Conservation (phyloP, 2,329 filamentous ascomycete species). For the Graphilbum ipis-grandicollis region DNA sequence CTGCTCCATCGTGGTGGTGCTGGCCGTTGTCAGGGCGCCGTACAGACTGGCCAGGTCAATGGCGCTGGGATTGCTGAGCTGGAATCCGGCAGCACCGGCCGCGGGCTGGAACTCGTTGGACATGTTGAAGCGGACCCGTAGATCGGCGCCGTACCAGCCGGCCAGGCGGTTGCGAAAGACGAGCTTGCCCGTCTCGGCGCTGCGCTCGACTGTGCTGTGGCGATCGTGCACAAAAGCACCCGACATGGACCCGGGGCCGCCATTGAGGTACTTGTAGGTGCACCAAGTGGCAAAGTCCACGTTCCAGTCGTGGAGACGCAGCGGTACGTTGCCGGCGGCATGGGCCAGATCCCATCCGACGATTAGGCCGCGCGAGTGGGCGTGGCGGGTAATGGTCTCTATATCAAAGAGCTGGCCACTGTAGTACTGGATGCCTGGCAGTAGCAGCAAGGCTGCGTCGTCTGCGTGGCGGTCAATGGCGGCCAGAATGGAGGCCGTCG, state of each 20-base stretch:
- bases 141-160: slow-evolving; percentile 81
- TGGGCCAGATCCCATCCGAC: slow-evolving; percentile 44
- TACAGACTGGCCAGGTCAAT: slow-evolving; percentile 61
- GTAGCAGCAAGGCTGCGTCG: slow-evolving; percentile 49
- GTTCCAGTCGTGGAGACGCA: slow-evolving; percentile 71
- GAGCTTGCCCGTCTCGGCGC: slow-evolving; percentile 11
- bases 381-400: slow-evolving; percentile 57
- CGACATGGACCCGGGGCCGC: slow-evolving; percentile 65
- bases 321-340: slow-evolving; percentile 63
- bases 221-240: slow-evolving; percentile 66
- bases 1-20: slow-evolving; percentile 48
- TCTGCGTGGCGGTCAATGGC: slow-evolving; percentile 60
- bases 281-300: slow-evolving; percentile 91
- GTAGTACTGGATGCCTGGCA: slow-evolving; percentile 85
- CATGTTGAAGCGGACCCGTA: slow-evolving; percentile 65
- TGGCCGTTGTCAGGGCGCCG: slow-evolving; percentile 58
- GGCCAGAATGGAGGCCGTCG: slow-evolving; percentile 52
- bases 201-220: slow-evolving; percentile 40
- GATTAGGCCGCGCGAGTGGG: slow-evolving; percentile 36
- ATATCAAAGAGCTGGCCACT: slow-evolving; percentile 83
- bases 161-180: slow-evolving; percentile 49
- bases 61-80: slow-evolving; percentile 70
- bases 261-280: slow-evolving; percentile 88
- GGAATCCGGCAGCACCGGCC: slow-evolving; percentile 62
- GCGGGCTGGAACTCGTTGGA: slow-evolving; percentile 64